These are phyloP conservation scores for Mimosa bimucronata DNA, from an alignment of 306 rosid species.

Conservation along the genomic window DNA sequence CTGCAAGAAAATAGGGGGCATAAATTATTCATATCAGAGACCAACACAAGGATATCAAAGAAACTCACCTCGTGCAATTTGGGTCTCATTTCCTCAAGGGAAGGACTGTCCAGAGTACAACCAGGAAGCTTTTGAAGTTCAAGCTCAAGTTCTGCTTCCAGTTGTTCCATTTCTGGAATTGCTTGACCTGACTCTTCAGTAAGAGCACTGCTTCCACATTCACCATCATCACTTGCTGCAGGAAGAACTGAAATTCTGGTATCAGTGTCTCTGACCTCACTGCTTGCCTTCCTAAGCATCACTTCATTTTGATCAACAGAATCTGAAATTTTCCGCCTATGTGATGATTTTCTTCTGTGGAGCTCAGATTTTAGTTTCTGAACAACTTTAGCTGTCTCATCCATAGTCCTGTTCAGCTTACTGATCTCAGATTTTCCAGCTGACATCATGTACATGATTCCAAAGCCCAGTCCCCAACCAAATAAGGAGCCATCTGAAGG, in stretches of 20 bases:
- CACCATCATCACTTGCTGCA: constrained; percentile 46
- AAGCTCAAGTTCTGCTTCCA: constrained; percentile 71
- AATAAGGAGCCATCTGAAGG: constrained; percentile 54
- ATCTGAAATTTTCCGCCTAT: constrained; percentile 27
- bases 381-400: constrained; percentile 61
- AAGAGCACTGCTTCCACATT: constrained; percentile 66
- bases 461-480: constrained; percentile 70
- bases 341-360: constrained; percentile 55
- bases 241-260: constrained; percentile 35
- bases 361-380: constrained; percentile 65
- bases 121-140: constrained; percentile 72
- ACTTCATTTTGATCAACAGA: constrained; percentile 33
- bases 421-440: constrained; percentile 62
- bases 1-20: neutral
- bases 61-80: constrained; percentile 45
- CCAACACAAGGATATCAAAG: neutral
- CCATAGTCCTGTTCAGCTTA: constrained; percentile 54
- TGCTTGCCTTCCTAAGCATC: constrained; percentile 25
- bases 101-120: constrained; percentile 46
- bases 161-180: constrained; percentile 57
- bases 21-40: neutral
- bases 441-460: constrained; percentile 72
- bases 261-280: constrained; percentile 32
- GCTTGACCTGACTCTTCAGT: constrained; percentile 59
- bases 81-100: constrained; percentile 32